These are phyloP conservation scores for Leucaena leucocephala DNA, from an alignment of 306 rosid species.

Conservation along the genomic window DNA sequence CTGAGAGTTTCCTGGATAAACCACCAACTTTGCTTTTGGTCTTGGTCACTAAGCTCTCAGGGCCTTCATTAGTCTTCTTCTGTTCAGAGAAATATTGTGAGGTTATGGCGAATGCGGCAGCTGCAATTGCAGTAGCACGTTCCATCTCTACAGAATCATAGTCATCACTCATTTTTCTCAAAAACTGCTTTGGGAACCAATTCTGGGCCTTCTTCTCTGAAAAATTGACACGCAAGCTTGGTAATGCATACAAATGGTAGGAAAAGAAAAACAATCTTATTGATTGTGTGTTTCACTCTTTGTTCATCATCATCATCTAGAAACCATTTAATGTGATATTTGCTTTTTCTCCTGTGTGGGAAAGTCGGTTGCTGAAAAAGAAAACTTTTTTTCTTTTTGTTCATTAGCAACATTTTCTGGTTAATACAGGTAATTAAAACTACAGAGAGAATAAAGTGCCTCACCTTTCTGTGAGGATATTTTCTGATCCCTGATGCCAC, in stretches of 20 bases:
- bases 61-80: neutral
- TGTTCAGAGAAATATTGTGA: constrained; percentile 45
- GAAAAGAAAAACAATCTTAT: constrained; percentile 2
- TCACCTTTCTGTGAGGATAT: constrained; percentile 61
- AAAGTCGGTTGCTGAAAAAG: neutral
- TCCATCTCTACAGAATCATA: constrained; percentile 54
- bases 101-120: constrained; percentile 66
- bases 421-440: constrained; percentile 5
- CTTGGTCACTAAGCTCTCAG: constrained; percentile 33
- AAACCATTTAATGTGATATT: constrained; percentile 9
- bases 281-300: neutral
- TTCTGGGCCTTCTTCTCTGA: constrained; percentile 51
- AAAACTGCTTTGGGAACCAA: constrained; percentile 63
- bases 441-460: constrained; percentile 7
- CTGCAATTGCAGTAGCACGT: constrained; percentile 69
- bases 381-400: neutral
- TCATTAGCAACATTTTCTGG: neutral
- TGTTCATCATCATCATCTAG: constrained; percentile 9
- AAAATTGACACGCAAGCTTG: constrained; percentile 24
- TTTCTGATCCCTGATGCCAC: constrained; percentile 48
- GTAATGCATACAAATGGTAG: constrained; percentile 4
- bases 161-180: constrained; percentile 62
- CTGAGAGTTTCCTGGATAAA: constrained; percentile 49
- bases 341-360: constrained; percentile 1
- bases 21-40: constrained; percentile 49